These are phyloP conservation scores for Kodamaea derodonti DNA, from an alignment of 1,139 yeast species.

Conservation along the genomic window DNA sequence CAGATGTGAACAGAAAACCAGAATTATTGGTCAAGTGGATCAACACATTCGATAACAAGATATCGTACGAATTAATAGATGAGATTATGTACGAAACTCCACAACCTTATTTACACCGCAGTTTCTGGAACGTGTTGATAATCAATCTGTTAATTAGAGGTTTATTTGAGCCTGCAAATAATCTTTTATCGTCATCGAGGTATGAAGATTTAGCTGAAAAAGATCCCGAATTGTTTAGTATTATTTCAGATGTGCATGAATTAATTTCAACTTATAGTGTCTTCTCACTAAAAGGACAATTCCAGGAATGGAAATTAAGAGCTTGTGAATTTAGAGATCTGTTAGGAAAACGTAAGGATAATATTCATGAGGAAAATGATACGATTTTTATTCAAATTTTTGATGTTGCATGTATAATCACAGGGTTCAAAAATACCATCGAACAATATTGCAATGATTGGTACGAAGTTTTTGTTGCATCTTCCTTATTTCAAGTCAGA, in stretches of 20 bases:
- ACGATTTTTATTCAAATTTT: constrained; percentile 37
- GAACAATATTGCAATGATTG: constrained; percentile 50
- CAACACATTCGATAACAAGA: constrained; percentile 61
- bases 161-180: constrained; percentile 50
- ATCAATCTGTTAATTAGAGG: constrained; percentile 63
- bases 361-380: constrained; percentile 17
- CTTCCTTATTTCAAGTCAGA: constrained; percentile 57
- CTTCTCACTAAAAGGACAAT: constrained; percentile 40
- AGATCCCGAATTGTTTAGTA: constrained; percentile 29
- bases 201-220: constrained; percentile 32
- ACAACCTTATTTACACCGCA: constrained; percentile 50
- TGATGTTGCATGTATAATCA: constrained; percentile 41
- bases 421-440: constrained; percentile 55
- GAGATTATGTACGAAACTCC: constrained; percentile 41
- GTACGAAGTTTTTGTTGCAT: constrained; percentile 69
- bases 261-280: constrained; percentile 39
- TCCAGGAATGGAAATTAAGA: constrained; percentile 47
- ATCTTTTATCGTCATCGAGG: constrained; percentile 39
- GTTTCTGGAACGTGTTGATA: constrained; percentile 61
- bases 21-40: constrained; percentile 56
- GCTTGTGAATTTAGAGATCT: constrained; percentile 50
- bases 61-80: constrained; percentile 46
- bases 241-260: constrained; percentile 45
- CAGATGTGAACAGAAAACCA: constrained; percentile 41
- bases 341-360: constrained; percentile 21